These are phyloP conservation scores for Geosmithia putterillii DNA, from an alignment of 2,329 filamentous ascomycete species.

Conservation along the genomic window DNA sequence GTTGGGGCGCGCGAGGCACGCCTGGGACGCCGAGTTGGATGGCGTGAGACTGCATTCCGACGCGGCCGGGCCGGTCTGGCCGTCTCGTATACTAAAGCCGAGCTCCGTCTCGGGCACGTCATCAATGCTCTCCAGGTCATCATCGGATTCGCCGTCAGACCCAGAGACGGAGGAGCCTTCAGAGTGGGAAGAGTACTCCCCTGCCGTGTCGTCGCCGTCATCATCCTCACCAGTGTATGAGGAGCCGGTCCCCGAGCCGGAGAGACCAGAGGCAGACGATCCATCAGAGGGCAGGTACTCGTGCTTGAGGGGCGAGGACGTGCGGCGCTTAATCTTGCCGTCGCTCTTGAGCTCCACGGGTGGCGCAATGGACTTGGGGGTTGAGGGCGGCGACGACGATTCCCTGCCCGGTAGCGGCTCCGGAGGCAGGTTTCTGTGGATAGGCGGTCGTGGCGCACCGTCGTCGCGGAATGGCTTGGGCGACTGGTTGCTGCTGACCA, in stretches of 20 bases:
- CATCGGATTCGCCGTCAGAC: slow-evolving; percentile 8
- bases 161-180: too few relatives aligned
- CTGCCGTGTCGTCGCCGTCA: slow-evolving; percentile 22
- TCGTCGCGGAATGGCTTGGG: slow-evolving; percentile 32
- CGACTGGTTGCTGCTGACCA: slow-evolving; percentile 16
- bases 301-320: slow-evolving; percentile 90
- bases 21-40: slow-evolving; percentile 73
- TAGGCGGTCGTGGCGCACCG: slow-evolving; percentile 41
- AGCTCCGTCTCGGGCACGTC: slow-evolving; percentile 42
- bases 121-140: slow-evolving; percentile 48
- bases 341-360: slow-evolving; percentile 33
- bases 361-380: slow-evolving; percentile 19
- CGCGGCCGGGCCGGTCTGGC: slow-evolving; percentile 15
- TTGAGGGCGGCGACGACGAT: slow-evolving; percentile 9
- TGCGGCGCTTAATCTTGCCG: slow-evolving; percentile 49
- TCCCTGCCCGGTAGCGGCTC: too few relatives aligned
- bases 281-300: slow-evolving; percentile 81
- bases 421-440: slow-evolving; percentile 28
- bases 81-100: slow-evolving; percentile 39
- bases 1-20: slow-evolving; percentile 28
- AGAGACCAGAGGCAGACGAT: slow-evolving; percentile 47
- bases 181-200: slow-evolving; percentile 33
- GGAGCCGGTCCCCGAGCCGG: slow-evolving; percentile 28
- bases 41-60: slow-evolving; percentile 56
- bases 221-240: slow-evolving; percentile 14